Conservation (phyloP, 441 rosid genomes). For the Brassica balearica region DNA sequence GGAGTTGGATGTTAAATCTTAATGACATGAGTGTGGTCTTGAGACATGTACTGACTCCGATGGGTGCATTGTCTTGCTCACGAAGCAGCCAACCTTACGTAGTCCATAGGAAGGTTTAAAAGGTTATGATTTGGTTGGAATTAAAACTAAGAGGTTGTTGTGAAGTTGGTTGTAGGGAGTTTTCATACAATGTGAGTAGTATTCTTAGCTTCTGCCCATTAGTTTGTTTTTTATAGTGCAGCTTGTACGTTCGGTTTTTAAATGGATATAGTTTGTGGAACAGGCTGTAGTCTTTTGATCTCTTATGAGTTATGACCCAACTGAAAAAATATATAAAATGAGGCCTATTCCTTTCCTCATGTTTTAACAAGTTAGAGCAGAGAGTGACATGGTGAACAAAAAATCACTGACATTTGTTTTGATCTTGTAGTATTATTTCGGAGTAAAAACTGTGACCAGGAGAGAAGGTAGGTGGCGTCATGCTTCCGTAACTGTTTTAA, state of each 20-base stretch:
- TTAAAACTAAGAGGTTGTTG: constrained; percentile 41
- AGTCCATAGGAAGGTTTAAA: constrained; percentile 55
- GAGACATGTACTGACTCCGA: constrained; percentile 56
- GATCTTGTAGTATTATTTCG: background rate
- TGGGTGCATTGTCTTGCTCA: constrained; percentile 62
- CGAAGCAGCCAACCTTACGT: constrained; percentile 69
- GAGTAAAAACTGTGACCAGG: background rate
- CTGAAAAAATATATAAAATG: no score
- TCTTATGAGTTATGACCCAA: no score
- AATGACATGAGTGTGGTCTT: constrained; percentile 77
- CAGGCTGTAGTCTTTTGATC: no score
- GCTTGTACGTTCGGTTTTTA: no score
- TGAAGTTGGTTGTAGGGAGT: background rate
- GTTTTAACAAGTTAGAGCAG: no score
- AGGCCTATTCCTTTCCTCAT: no score
- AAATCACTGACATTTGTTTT: no score
- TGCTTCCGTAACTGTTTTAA: constrained; percentile 30
- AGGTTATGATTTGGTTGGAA: constrained; percentile 53
- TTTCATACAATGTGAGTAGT: no score
- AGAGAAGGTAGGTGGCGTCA: constrained; percentile 48
- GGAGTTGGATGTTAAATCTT: constrained; percentile 70
- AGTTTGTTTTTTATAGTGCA: no score
- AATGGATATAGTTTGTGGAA: no score
- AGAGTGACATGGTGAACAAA: no score
- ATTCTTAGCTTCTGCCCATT: no score